Percentiles rank a stretch among this genome's conserved stretches.
These are phyloP conservation scores for Pseudocohnilembus persalinus DNA, from an alignment of 169 alveolate genomes.

Conservation along the genomic window DNA sequence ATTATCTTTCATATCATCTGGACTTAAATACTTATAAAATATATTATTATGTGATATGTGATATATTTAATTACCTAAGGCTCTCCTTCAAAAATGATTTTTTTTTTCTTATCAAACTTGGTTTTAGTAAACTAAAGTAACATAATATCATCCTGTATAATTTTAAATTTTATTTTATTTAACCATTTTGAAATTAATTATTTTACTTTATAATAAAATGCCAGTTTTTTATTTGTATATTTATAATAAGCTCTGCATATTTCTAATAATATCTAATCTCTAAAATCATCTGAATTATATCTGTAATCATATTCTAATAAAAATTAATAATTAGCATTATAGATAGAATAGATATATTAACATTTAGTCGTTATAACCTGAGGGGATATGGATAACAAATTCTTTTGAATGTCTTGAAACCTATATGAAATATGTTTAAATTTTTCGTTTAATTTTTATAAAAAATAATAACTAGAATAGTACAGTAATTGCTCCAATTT, in stretches of 20 bases:
- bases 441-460: too few species aligned
- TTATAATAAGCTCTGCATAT: slow-evolving; percentile 14
- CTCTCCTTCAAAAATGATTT: slow-evolving; percentile 5
- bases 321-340: slow-evolving; percentile 28
- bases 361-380: background rate
- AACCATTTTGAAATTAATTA: background rate
- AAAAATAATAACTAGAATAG: too few species aligned
- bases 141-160: slow-evolving; percentile 26
- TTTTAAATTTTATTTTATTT: background rate
- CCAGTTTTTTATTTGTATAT: slow-evolving; percentile 9
- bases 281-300: slow-evolving; percentile 25
- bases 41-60: background rate
- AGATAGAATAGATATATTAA: background rate
- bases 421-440: background rate
- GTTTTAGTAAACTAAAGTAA: slow-evolving; percentile 25
- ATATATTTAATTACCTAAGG: slow-evolving; percentile 20
- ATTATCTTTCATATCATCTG: slow-evolving; percentile 22
- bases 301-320: slow-evolving; percentile 41
- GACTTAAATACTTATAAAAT: slow-evolving; percentile 1
- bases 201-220: slow-evolving; percentile 29
- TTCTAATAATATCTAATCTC: slow-evolving; percentile 24
- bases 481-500: slow-evolving; percentile 26
- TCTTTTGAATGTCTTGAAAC: background rate
- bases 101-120: slow-evolving; percentile 41
- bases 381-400: background rate